Evolutionary conservation across 2,329 filamentous ascomycete species (phyloP), one percentile per base, ranked within the genome.

Genomic region (Blastomyces emzantsi): DNA sequence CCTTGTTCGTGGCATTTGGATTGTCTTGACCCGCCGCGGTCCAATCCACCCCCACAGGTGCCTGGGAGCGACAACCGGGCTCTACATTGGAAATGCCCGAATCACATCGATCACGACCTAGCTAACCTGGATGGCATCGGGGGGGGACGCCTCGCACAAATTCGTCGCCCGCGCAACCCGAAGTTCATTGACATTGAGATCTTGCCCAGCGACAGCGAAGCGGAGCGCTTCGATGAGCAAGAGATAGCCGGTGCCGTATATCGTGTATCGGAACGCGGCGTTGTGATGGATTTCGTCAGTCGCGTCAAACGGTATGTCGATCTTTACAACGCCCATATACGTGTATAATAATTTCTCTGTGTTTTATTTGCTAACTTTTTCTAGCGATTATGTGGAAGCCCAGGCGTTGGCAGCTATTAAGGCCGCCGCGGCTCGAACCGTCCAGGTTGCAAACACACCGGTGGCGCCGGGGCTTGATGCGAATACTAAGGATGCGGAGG

Each of bases 1-100:
- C 81, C 85, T 15, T 82, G 90, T 43, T 83, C 87, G 72, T 99
- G 92, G 89, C 94, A 99, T 78, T 81, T 96, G 61, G 93, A 97
- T 75, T 99, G 94, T 76, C 80, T 96, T 19, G 87, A 95, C 72
- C 90, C 91, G 36, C 92, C 93, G 43, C 78, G 92, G 71, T 86
- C 92, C 43, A 86, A 89, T 63, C 89, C 91, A 49, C 92, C 92
- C 13, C 83, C 86, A 62, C 77, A 79, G 64, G 74, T 73, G 55
- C 67, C 66, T 63, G 73, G 67, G 73, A 82, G 70, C 60, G 80
- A 80, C 67, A 80, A 80, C 60, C 81, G 88, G 61, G 86, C 87
- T 57, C 79, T 81, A 70, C 88, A 87, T 63, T 99, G 92, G 90
- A 88, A 87, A 75, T 99, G 94, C 73, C 93, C 93, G 60, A 86